Conservation (phyloP, 768 basidiomycete genomes). For the Daedaleopsis sinensis region DNA sequence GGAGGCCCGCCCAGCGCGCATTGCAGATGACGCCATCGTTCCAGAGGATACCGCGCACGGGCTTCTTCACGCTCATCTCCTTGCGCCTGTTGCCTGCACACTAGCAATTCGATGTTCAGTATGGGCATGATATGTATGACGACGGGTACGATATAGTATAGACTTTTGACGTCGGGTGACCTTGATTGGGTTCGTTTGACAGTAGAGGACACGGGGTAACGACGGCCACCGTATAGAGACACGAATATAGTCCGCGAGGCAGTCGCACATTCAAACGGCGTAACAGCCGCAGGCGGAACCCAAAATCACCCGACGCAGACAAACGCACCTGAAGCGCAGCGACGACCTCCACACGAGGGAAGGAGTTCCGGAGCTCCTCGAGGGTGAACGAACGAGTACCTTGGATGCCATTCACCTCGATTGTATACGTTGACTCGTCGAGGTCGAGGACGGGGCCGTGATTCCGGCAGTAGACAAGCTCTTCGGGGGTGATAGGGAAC, state of each 20-base stretch:
- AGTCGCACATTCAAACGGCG: too few species aligned
- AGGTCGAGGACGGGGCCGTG: slow-evolving; percentile 63
- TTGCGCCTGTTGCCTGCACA: slow-evolving; percentile 33
- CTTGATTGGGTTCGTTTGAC: neutral
- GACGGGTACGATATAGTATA: neutral
- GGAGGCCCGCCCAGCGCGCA: slow-evolving; percentile 65
- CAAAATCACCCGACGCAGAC: neutral
- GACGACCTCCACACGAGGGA: slow-evolving; percentile 38
- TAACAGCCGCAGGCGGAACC: too few species aligned
- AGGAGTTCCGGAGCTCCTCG: slow-evolving; percentile 42
- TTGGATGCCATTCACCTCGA: slow-evolving; percentile 23
- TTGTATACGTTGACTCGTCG: slow-evolving; percentile 38
- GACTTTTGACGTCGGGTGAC: too few species aligned
- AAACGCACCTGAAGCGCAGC: slow-evolving; percentile 31
- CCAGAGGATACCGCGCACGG: slow-evolving; percentile 33
- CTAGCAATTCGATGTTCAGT: slow-evolving; percentile 4
- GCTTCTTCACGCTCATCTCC: slow-evolving; percentile 25
- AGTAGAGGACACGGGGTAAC: too few species aligned
- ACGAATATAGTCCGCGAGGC: too few species aligned
- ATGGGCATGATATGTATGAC: neutral
- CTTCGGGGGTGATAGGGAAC: slow-evolving; percentile 62
- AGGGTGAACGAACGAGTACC: slow-evolving; percentile 40
- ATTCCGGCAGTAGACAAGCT: slow-evolving; percentile 72
- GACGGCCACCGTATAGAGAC: too few species aligned
- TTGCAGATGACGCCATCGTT: slow-evolving; percentile 70